Base-by-base conservation (phyloP, 2,329 filamentous ascomycete species). In the Periconia macrospinosa region DNA sequence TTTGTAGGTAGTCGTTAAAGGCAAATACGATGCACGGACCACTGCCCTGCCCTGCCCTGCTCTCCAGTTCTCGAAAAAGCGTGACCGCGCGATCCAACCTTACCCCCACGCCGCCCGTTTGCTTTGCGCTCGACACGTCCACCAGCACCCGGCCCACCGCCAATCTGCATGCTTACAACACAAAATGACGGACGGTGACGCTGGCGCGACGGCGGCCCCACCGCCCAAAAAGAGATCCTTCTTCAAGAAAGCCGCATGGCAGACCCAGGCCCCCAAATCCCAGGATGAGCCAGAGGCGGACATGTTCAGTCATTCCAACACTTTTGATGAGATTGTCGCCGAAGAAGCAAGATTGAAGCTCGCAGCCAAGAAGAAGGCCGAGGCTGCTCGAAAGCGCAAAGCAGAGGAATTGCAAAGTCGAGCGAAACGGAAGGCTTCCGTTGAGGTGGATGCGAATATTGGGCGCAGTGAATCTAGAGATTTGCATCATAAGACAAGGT, bases 221-320 rank as follows among this genome's bases (percentile, higher is more conserved):
- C 71, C 58, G 62, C 71, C 60, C 50, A 75, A 71, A 52, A 79
- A 77, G 73, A 76, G 76, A 40, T 78, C 78, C 3, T 27, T n/a
- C 1, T 86, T 86, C 72, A 84, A 81, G 47, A 83, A 81, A 58
- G 78, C 81, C 45, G 70, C 76, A 19, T 82, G 79, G 78, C 77
- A 79, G 41, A 66, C 67, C n/a, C 20, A 15, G 8, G 56, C 73
- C 20, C 65, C 65, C 30, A 73, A 76, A 54, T 66, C 72, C 8
- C 67, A 70, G 19, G 62, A 58, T 13, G 65, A 70, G 30, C 60
- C 66, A 49, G 30, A 54, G 18, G 47, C 51, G 17, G 69, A 75
- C 59, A 70, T 80, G 27, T 80, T 80, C 59, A 77, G 74, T 49
- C 76, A 78, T 50, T 73, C 75, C 2, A 70, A 66, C 47, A 65